Evolutionary conservation across 257 asterid species (phyloP), one percentile per base, ranked within the genome.

Genomic region (Rehmannia glutinosa): DNA sequence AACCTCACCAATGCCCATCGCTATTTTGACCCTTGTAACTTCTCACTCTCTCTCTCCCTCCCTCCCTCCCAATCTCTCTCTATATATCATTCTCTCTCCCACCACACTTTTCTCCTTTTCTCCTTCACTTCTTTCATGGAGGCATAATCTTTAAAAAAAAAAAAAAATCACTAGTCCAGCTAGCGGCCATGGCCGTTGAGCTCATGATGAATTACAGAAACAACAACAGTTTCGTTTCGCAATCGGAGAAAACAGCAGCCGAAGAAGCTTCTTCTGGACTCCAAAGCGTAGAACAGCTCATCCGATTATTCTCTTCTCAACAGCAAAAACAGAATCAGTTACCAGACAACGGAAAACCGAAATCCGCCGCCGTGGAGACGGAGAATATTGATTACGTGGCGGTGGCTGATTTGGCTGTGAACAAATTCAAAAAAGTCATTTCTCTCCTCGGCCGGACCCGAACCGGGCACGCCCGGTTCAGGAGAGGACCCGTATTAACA

Each of bases 401-500:
- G 52, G 92, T 75, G 47, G 83, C 98, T n/a, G 96, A 84, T 33
- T 80, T 52, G 13, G 96, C 95, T 1, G 90, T 86, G 19, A 74
- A 15, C 59, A 86, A 84, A 75, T 89, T 92, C 66, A 83, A 79
- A 58, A 81, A 66, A 27, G 90, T 78, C 0, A 84, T 90, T 46
- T 81, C 91, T 25, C 86, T 90, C 1, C 80, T 90, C 33, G 90
- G 81, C 56, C 84, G 83, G 75, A 74, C 86, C 19, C 76, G 91
- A 52, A 89, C 97, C 32, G 96, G 98, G 0, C 98, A 92, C 64
- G 98, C 98, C 67, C 92, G 98, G 23, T 92, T 92, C 82, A 77
- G 98, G 70, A 56, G 96, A 60, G 93, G 78, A 16, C 96, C 97
- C 0, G 69, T 77, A 3, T 21, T 69, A 12, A 45, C 73, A 12